A percentile compares a stretch with the other conserved stretches of the same genome.
Evolutionary conservation across 1,284 basidiomycete species (phyloP).

Genomic region (Ceratobasidium sp.): DNA sequence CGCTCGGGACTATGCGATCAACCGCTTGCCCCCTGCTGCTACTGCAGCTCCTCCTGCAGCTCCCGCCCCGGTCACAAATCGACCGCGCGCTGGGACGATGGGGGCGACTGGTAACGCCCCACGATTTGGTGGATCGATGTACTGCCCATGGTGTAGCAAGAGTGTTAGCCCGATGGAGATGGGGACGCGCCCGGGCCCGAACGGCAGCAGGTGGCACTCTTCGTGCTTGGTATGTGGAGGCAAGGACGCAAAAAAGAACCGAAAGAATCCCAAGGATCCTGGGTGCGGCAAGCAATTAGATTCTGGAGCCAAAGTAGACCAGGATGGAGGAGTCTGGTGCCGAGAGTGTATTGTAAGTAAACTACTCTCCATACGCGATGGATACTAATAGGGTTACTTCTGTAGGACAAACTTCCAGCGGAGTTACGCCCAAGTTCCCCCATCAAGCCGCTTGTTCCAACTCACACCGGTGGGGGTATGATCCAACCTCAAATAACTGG

Average conservation of each 20-base stretch:
- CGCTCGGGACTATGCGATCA: neutral
- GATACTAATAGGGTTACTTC: neutral
- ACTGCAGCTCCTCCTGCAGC: slow-evolving; percentile 70
- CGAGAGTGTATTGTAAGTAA: slow-evolving; percentile 72
- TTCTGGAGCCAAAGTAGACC: slow-evolving; percentile 71
- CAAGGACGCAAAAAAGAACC: slow-evolving; percentile 50
- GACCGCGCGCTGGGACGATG: slow-evolving; percentile 25
- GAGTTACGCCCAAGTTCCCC: slow-evolving; percentile 38
- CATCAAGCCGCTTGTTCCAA: slow-evolving; percentile 36
- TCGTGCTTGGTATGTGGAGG: slow-evolving; percentile 80
- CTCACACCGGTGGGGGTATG: slow-evolving; percentile 20
- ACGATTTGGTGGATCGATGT: slow-evolving; percentile 42
- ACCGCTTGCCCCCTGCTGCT: neutral
- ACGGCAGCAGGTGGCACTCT: slow-evolving; percentile 77
- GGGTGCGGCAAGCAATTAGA: slow-evolving; percentile 83
- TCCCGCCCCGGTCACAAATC: slow-evolving; percentile 8
- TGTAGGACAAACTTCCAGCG: slow-evolving; percentile 25
- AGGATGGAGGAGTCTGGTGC: slow-evolving; percentile 77
- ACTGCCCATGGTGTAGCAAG: slow-evolving; percentile 75
- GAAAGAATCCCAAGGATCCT: slow-evolving; percentile 63
- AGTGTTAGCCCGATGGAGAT: slow-evolving; percentile 79
- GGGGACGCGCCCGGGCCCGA: slow-evolving; percentile 81
- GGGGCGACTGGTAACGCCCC: slow-evolving; percentile 43
- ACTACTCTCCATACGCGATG: neutral
- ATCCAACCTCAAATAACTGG: slow-evolving; percentile 23